phyloP scores from a whole-genome alignment of 202 grass and related monocot species.

The Eragrostis tef region DNA sequence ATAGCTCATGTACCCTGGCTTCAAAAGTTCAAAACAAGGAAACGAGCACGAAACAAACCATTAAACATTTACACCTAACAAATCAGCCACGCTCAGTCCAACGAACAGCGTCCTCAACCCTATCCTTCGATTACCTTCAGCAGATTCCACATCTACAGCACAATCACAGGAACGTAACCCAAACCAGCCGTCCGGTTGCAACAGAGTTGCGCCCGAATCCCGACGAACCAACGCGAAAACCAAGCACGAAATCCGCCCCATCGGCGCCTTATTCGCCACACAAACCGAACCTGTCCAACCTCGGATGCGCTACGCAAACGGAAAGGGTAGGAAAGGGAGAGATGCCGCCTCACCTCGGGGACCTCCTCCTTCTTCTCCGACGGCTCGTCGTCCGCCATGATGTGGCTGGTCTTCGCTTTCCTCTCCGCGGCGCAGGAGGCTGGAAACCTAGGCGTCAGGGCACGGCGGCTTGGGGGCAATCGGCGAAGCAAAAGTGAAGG shows the following conservation, averaged over 20 bases:
- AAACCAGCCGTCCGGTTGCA: background rate
- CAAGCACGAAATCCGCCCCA: background rate
- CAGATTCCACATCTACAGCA: conserved; percentile 12
- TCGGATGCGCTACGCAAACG: background rate
- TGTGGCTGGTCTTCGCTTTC: conserved; percentile 20
- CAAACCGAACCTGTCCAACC: background rate
- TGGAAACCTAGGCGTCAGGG: conserved; percentile 37
- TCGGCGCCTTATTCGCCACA: background rate
- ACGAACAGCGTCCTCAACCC: background rate
- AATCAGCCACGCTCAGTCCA: background rate
- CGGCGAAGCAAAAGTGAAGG: background rate
- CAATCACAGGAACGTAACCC: background rate
- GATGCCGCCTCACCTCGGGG: conserved; percentile 51
- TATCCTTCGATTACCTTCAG: background rate
- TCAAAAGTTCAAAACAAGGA: background rate
- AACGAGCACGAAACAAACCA: background rate
- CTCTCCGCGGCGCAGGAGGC: conserved; percentile 19
- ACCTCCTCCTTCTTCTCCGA: conserved; percentile 60
- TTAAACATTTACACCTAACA: background rate
- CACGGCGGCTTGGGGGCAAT: conserved; percentile 1
- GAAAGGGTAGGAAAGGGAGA: background rate
- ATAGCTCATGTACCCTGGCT: background rate
- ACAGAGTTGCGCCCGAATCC: background rate
- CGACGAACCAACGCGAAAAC: background rate
- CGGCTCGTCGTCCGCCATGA: conserved; percentile 64